Percentiles rank a stretch among this genome's conserved stretches.
Conservation (phyloP, 1,284 basidiomycete species). For the Cutaneotrichosporon daszewskae region DNA sequence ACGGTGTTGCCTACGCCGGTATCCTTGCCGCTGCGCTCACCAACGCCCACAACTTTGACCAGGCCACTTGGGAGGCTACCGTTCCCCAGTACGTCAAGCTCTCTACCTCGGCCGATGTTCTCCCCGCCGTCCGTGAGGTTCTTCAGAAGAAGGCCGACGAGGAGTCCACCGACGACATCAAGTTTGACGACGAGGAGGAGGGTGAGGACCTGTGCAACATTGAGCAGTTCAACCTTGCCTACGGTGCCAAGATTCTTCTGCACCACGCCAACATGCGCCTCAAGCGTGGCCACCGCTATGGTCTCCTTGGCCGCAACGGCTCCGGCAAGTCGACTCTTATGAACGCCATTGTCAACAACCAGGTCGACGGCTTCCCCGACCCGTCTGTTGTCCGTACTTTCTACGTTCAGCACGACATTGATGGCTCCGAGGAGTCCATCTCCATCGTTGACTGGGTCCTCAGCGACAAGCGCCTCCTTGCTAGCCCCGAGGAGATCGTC, state of each 20-base stretch:
- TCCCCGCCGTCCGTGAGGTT: constrained; percentile 72
- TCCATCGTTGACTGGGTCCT: constrained; percentile 86
- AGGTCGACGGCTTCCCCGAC: constrained; percentile 94
- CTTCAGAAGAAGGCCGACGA: constrained; percentile 81
- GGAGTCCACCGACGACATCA: constrained; percentile 65
- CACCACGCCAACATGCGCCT: constrained; percentile 94
- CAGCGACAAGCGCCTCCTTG: constrained; percentile 76
- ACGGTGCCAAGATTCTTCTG: constrained; percentile 96
- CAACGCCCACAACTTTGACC: constrained; percentile 87
- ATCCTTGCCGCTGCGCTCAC: constrained; percentile 76
- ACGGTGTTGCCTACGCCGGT: constrained; percentile 66
- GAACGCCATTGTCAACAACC: constrained; percentile 91
- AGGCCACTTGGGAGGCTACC: constrained; percentile 72
- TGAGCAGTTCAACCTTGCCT: constrained; percentile 89
- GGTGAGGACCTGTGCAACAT: constrained; percentile 94
- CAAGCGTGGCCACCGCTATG: constrained; percentile 97
- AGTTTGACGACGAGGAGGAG: constrained; percentile 86
- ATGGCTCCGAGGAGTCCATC: constrained; percentile 88
- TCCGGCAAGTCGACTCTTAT: constrained; percentile 98
- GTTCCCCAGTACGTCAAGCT: constrained; percentile 73
- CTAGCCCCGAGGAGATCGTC: constrained; percentile 62
- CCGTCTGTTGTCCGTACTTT: constrained; percentile 83
- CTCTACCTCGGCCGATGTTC: constrained; percentile 61
- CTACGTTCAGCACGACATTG: constrained; percentile 99
- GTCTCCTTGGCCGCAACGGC: constrained; percentile 97